Base-by-base conservation (phyloP, 1,139 yeast genomes). In the Magnusiomyces fungicola region DNA sequence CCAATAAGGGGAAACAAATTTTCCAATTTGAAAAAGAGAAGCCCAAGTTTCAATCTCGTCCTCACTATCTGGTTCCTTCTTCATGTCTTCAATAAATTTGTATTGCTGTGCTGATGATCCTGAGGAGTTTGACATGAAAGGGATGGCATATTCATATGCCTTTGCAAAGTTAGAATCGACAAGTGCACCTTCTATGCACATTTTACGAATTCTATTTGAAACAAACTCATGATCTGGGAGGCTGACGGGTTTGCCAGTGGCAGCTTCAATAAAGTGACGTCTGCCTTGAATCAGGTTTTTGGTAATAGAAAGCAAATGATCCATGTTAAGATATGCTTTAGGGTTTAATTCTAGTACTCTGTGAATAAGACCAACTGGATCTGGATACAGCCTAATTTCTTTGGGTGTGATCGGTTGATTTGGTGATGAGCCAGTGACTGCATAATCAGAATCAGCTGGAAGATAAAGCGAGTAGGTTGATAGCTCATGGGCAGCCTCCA, bases 21-120 rank as follows among this genome's bases (percentile, higher is more conserved):
- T 76, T 1, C 83, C 83, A 1, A 79, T 78, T 55, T 79, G 83
- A 55, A 75, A 77, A 55, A 76, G 76, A 2, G 81, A 74, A 25
- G 79, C 68, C 84, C 84, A 79, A 45, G 76, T 66, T 21, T 43
- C 45, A 29, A 32, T 43, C 23, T 30, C 38, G 10, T 32, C 21
- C 18, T 43, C n/a, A 47, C 39, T 21, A 14, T 42, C 36, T 18
- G 33, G 36, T 5, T n/a, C 24, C 19, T 45, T 24, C 19, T 37
- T 42, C 21, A 45, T 10, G 22, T n/a, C 37, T 18, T 45, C 48
- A 22, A 47, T 41, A 37, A 43, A 50, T 7, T 23, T 37, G 29
- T 37, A 32, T 32, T 32, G 36, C 18, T 14, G 10, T 9, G 36
- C 9, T 14, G 36, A 7, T 18, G 7, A 7, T 5, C 18, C 36